A percentile compares a stretch with the other conserved stretches of the same genome.
These are phyloP conservation scores for Nakataea oryzae DNA, from an alignment of 2,329 filamentous ascomycete genomes.

Conservation along the genomic window DNA sequence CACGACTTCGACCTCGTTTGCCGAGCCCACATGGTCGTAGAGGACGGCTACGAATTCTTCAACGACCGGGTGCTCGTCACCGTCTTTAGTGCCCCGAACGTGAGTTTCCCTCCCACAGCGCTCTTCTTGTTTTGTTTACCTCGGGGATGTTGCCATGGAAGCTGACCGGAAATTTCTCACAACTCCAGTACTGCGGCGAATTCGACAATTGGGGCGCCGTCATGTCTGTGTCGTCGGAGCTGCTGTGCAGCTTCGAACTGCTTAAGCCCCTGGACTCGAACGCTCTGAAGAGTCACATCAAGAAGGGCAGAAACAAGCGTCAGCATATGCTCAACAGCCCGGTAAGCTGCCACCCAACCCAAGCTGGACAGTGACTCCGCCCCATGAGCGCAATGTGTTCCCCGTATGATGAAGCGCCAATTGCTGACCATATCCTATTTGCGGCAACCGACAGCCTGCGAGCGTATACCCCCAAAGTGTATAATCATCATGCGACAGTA, in stretches of 20 bases:
- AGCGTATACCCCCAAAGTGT: constrained; percentile 47
- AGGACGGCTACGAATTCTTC: constrained; percentile 98
- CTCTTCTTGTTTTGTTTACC: no score
- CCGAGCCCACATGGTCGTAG: constrained; percentile 97
- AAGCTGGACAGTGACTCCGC: background rate
- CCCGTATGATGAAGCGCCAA: background rate
- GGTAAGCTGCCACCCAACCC: constrained; percentile 42
- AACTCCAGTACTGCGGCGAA: constrained; percentile 79
- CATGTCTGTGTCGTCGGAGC: constrained; percentile 90
- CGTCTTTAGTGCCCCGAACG: constrained; percentile 94
- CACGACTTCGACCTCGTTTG: constrained; percentile 98
- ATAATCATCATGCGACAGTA: constrained; percentile 13
- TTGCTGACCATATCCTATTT: constrained; percentile 3
- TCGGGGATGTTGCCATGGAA: background rate
- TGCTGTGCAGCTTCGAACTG: constrained; percentile 94
- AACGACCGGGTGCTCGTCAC: constrained; percentile 91
- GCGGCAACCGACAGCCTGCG: constrained; percentile 30
- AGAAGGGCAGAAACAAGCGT: constrained; percentile 90
- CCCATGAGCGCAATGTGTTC: no score
- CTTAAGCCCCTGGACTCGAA: constrained; percentile 94
- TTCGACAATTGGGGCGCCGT: constrained; percentile 99
- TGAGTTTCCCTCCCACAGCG: constrained; percentile 36
- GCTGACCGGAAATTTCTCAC: background rate
- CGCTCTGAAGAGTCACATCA: constrained; percentile 95
- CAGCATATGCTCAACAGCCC: constrained; percentile 95